phyloP scores from a whole-genome alignment of 2,329 filamentous ascomycete species.

The Aspergillus proliferans region DNA sequence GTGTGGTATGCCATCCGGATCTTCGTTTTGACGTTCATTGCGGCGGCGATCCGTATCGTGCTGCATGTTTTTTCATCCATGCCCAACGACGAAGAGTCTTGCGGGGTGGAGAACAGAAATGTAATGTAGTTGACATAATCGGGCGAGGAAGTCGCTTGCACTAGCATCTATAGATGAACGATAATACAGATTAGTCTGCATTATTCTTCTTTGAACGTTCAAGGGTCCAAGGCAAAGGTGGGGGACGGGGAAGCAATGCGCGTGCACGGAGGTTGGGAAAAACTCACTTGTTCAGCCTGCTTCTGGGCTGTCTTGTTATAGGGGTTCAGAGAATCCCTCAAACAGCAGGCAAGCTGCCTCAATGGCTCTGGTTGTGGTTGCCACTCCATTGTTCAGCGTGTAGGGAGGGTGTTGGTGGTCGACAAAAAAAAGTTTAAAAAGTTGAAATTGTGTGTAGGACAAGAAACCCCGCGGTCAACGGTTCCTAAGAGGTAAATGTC shows the following conservation, averaged over 20 bases:
- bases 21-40: constrained; percentile 94
- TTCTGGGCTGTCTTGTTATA: constrained; percentile 75
- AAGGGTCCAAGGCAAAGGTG: not conserved
- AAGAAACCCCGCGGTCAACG: constrained; percentile 16
- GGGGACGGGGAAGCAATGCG: constrained; percentile 7
- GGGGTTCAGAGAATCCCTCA: constrained; percentile 86
- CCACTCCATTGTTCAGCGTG: constrained; percentile 65
- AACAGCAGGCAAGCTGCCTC: constrained; percentile 78
- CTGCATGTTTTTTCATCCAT: constrained; percentile 59
- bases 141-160: constrained; percentile 77
- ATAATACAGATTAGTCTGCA: constrained; percentile 11
- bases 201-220: not conserved
- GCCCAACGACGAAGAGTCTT: constrained; percentile 51
- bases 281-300: constrained; percentile 76
- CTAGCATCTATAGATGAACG: constrained; percentile 65
- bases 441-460: constrained; percentile 13
- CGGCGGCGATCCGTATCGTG: constrained; percentile 76
- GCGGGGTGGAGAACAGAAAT: constrained; percentile 73
- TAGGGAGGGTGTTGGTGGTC: constrained; percentile 2
- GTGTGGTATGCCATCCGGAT: constrained; percentile 68
- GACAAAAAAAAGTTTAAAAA: constrained; percentile 2
- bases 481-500: not conserved
- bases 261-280: constrained; percentile 2
- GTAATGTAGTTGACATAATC: constrained; percentile 97
- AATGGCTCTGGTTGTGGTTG: constrained; percentile 82